Evolutionary conservation across 2,329 filamentous ascomycete species (phyloP), one percentile per base, ranked within the genome.

Genomic region (Colletotrichum costaricense): DNA sequence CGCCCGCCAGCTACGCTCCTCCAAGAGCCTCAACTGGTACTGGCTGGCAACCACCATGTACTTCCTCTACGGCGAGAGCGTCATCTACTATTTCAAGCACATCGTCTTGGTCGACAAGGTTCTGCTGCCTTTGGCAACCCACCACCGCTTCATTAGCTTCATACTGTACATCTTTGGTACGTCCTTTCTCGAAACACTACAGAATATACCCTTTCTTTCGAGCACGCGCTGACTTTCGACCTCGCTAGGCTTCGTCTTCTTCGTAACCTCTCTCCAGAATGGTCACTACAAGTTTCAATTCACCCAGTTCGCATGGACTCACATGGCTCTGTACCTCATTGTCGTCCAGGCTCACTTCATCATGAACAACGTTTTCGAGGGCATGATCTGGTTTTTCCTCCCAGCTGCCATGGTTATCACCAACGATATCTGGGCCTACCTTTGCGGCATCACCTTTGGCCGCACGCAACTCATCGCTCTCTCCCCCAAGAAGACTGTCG

Each of bases 11-110:
- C 88, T 99, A 74, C 93, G 93, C 72, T 97, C 97, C 78, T 98
- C 96, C 76, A 98, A 98, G 87, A 95, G 94, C 77, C 87, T 99
- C 78, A 98, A 98, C 84, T 99, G 97, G 97, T 99, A 99, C 84
- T 99, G 97, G 87, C 89, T 99, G 67, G 97, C 95, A n/a, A 95
- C 94, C 30, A 98, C 96, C 77, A 98, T 99, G 96, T 99, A 99
- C 88, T 99, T 98, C 79, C 88, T 99, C 63, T 99, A 99, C 81
- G 97, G 97, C 80, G 97, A 99, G 86, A 98, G 95, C 79, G 96
- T 99, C 80, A 98, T 99, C 80, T 99, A 99, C 87, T 99, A 99
- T 86, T 99, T 99, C 86, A 99, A 99, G 89, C 97, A 99, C 82
- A 96, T 99, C 77, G 92, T 99, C 56, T 87, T 99, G 72, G 95